phyloP scores from a whole-genome alignment of 345 rosid genomes.

The Arabidopsis arenosa region DNA sequence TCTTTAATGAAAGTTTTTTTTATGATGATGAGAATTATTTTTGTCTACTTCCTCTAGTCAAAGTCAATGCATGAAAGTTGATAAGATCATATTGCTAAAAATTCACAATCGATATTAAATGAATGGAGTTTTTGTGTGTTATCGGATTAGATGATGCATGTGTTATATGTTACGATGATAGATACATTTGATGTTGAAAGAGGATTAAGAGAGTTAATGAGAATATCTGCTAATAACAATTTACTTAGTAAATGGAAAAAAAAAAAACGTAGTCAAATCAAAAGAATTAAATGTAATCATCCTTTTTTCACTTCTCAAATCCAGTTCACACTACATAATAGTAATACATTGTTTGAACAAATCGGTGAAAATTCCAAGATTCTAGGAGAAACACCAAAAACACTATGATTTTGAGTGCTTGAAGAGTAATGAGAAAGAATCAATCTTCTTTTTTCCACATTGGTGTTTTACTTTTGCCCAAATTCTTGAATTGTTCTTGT shows the following conservation, averaged over 20 bases:
- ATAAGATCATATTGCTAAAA: slow-evolving; percentile 4
- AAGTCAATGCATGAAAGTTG: slow-evolving; percentile 43
- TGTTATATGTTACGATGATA: background rate
- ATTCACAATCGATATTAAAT: slow-evolving; percentile 14
- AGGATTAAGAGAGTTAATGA: background rate
- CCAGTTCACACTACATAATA: slow-evolving; percentile 21
- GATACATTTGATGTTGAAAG: slow-evolving; percentile 24
- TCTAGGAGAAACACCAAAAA: background rate
- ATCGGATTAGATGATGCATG: slow-evolving; percentile 1
- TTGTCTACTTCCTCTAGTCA: slow-evolving; percentile 13
- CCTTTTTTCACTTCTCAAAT: slow-evolving; percentile 7
- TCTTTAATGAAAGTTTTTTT: slow-evolving; percentile 15
- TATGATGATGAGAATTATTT: background rate
- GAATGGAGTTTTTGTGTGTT: slow-evolving; percentile 2
- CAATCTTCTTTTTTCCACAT: slow-evolving; percentile 1
- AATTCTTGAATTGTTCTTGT: slow-evolving; percentile 84
- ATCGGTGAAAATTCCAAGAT: background rate
- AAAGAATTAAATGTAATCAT: slow-evolving; percentile 8
- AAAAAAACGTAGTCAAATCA: background rate
- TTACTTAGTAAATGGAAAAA: slow-evolving; percentile 3
- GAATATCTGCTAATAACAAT: background rate
- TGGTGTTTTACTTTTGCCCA: slow-evolving; percentile 44
- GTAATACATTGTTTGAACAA: slow-evolving; percentile 17
- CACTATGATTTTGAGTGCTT: background rate
- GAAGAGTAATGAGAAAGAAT: slow-evolving; percentile 5